phyloP scores from a whole-genome alignment of 2,329 filamentous ascomycete species.

The Dryadomyces quercus-mongolicae region DNA sequence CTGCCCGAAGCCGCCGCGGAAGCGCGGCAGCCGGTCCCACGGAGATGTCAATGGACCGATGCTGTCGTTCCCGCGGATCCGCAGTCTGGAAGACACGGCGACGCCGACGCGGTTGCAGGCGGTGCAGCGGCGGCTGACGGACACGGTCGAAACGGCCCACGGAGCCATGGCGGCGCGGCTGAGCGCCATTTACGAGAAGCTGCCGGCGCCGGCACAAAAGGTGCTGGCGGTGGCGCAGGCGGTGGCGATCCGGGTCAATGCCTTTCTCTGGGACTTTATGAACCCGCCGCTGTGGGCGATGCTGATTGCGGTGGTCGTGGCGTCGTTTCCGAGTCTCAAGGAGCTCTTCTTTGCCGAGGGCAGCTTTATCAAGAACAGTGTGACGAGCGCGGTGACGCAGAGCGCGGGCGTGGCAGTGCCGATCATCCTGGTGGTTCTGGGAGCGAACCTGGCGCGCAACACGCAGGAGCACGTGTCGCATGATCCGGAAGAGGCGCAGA shows the following conservation, averaged over 20 bases:
- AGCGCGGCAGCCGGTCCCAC: slow-evolving; percentile 15
- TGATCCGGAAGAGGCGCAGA: slow-evolving; percentile 57
- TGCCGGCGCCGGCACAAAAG: slow-evolving; percentile 30
- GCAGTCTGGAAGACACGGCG: slow-evolving; percentile 27
- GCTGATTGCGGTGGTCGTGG: slow-evolving; percentile 80
- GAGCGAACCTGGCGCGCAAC: slow-evolving; percentile 87
- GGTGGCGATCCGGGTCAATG: slow-evolving; percentile 34
- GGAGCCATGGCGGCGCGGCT: slow-evolving; percentile 10
- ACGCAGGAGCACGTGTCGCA: slow-evolving; percentile 58
- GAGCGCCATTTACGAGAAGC: slow-evolving; percentile 19
- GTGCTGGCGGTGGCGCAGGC: slow-evolving; percentile 18
- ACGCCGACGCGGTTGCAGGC: slow-evolving; percentile 30
- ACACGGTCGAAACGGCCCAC: slow-evolving; percentile 7
- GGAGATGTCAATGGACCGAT: too few species aligned
- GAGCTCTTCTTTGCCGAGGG: slow-evolving; percentile 77
- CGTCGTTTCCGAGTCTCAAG: slow-evolving; percentile 75
- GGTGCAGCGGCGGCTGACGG: slow-evolving; percentile 23
- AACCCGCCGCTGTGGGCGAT: slow-evolving; percentile 97
- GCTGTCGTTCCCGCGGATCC: slow-evolving; percentile 48
- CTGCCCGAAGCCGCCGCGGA: slow-evolving; percentile 11
- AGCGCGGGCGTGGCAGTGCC: slow-evolving; percentile 88
- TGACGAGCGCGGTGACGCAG: slow-evolving; percentile 75
- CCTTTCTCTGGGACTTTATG: slow-evolving; percentile 85
- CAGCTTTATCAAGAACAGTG: slow-evolving; percentile 84
- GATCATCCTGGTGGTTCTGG: slow-evolving; percentile 86